phyloP scores from a whole-genome alignment of 2,329 filamentous ascomycete genomes.

The Phoma sp. region DNA sequence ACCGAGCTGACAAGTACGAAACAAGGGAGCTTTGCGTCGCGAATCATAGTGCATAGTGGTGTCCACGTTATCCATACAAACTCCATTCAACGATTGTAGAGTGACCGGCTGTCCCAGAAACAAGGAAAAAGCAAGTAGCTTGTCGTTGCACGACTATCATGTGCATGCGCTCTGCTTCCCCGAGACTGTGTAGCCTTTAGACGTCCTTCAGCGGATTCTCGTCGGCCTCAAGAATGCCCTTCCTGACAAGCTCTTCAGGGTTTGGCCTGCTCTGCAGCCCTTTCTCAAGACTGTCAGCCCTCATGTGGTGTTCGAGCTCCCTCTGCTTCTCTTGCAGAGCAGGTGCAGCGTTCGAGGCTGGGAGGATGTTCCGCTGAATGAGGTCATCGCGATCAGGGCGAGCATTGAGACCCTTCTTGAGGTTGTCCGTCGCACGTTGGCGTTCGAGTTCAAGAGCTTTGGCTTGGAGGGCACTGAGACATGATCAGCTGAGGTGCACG shows the following conservation, averaged over 20 bases:
- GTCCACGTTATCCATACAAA: slow-evolving; percentile 10
- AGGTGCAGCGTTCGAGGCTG: slow-evolving; percentile 78
- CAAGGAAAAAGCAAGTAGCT: neutral
- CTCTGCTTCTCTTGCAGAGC: slow-evolving; percentile 80
- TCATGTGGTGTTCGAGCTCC: slow-evolving; percentile 89
- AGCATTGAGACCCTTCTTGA: slow-evolving; percentile 70
- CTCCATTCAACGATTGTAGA: neutral
- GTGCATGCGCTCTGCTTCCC: neutral
- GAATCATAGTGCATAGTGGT: slow-evolving; percentile 5
- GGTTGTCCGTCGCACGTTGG: slow-evolving; percentile 66
- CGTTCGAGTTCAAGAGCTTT: slow-evolving; percentile 69
- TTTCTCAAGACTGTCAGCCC: slow-evolving; percentile 84
- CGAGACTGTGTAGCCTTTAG: slow-evolving; percentile 9
- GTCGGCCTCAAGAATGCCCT: slow-evolving; percentile 72
- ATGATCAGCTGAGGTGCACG: slow-evolving; percentile 1
- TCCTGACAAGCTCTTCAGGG: slow-evolving; percentile 77
- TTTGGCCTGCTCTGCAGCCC: slow-evolving; percentile 80
- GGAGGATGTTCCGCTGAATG: slow-evolving; percentile 87
- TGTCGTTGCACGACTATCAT: neutral
- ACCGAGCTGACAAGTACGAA: neutral
- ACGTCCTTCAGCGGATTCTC: slow-evolving; percentile 44
- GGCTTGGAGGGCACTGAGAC: slow-evolving; percentile 65
- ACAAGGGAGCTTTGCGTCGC: neutral
- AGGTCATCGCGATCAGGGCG: slow-evolving; percentile 76
- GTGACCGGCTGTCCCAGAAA: neutral